Evolutionary conservation across 1,284 basidiomycete species (phyloP), one percentile per base, ranked within the genome.

Genomic region (Coniophora puteana): DNA sequence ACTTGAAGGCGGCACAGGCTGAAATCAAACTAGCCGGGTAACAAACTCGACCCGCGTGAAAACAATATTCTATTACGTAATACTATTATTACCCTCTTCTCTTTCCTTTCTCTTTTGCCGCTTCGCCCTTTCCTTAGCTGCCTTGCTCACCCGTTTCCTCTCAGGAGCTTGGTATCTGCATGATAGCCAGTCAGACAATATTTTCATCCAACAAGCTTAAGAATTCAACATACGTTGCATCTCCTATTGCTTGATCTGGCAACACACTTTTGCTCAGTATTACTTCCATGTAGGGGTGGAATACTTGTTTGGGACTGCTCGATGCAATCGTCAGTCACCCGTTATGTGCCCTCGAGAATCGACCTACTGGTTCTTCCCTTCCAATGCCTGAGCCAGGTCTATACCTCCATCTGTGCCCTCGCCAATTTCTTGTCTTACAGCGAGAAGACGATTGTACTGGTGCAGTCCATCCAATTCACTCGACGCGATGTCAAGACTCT

Each of bases 401-500:
- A 63, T 52, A 21, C 51, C 40, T 23, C 68, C 59, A 6, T 62
- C 58, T 42, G 67, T 55, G 14, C 63, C 65, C 12, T 54, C 51
- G 41, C 54, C 57, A 27, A 44, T 45, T 26, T 59, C 51, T n/a
- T 66, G 71, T 45, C 80, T 78, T 23, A 89, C 58, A 32, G 59
- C 72, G 0, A 81, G 79, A 13, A 85, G 63, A 47, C 83, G 72
- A 50, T 89, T 93, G 62, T 92, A 92, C 57, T 93, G 90, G 63
- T 89, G 80, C 34, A 93, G 61, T 4, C 85, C 78, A 8, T 61
- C 58, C 17, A 74, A 57, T 13, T 66, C 54, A 2, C 66, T 54
- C 1, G 69, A 67, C 17, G 65, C 68, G 6, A 58, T 53, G 22
- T 67, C 66, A 8, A 78, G 63, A 24, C 54, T 58, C 46, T 78